Conservation (phyloP, 2,329 filamentous ascomycete genomes). For the Hypoxylon sp. region DNA sequence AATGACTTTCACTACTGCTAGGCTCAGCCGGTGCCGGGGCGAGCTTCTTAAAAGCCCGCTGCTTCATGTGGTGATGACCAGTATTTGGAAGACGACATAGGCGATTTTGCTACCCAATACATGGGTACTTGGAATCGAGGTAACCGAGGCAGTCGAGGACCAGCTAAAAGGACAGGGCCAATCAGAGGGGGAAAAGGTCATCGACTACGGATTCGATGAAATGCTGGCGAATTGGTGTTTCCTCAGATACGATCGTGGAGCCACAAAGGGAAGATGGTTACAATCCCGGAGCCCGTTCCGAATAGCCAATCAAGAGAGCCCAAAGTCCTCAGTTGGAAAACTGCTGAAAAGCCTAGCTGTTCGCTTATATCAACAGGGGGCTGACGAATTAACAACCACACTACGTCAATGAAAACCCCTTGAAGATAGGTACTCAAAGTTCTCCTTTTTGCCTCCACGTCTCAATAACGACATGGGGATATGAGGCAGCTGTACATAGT, state of each 20-base stretch:
- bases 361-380: constrained; percentile 4
- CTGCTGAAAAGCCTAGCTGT: neutral
- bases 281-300: constrained; percentile 33
- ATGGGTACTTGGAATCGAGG: constrained; percentile 12
- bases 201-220: constrained; percentile 9
- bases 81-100: constrained; percentile 12
- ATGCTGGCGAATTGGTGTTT: constrained; percentile 7
- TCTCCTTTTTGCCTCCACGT: neutral
- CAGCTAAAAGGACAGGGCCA: constrained; percentile 8
- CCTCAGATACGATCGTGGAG: constrained; percentile 27
- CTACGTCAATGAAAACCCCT: constrained; percentile 1
- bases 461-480: neutral
- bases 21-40: constrained; percentile 31
- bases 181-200: constrained; percentile 12
- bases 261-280: constrained; percentile 17
- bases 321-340: constrained; percentile 6
- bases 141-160: constrained; percentile 5
- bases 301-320: constrained; percentile 31
- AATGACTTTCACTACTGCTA: constrained; percentile 5
- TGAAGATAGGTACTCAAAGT: no score
- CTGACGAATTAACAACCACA: constrained; percentile 13
- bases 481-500: neutral
- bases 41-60: constrained; percentile 37
- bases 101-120: constrained; percentile 10
- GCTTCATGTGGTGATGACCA: constrained; percentile 30